Conservation (phyloP, 2,329 filamentous ascomycete species). For the Leptodontidium sp. region DNA sequence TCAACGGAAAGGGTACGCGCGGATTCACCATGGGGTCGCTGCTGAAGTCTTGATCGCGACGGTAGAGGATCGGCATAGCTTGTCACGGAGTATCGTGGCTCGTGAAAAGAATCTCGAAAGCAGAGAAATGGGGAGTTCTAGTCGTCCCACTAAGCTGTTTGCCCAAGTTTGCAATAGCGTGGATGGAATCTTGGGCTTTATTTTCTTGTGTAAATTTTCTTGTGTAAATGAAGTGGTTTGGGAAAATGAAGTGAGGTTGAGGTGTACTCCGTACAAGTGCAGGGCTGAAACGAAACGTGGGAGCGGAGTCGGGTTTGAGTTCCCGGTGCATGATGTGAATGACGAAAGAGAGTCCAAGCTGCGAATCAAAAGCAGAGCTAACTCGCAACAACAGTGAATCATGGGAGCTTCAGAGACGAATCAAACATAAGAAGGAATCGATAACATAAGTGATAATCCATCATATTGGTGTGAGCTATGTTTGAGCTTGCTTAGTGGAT, state of each 20-base stretch:
- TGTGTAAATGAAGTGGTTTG: no score
- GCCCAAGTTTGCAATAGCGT: no score
- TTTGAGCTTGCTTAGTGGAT: no score
- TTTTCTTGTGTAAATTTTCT: no score
- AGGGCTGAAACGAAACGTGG: slow-evolving; percentile 1
- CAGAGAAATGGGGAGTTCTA: not conserved
- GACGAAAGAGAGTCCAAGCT: not conserved
- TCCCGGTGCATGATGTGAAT: slow-evolving; percentile 6
- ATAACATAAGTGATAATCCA: not conserved
- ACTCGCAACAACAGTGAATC: not conserved
- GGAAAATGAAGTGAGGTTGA: no score
- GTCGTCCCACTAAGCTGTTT: not conserved
- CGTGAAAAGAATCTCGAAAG: not conserved
- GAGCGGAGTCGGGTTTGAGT: not conserved
- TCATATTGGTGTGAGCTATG: no score
- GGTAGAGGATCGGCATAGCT: slow-evolving; percentile 1
- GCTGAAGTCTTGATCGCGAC: slow-evolving; percentile 3
- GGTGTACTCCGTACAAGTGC: no score
- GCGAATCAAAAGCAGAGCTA: not conserved
- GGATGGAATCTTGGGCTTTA: no score
- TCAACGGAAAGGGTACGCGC: slow-evolving; percentile 18
- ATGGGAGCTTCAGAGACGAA: not conserved
- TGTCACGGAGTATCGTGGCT: not conserved
- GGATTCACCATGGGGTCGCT: slow-evolving; percentile 23
- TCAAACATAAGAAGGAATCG: not conserved